Conservation (phyloP, 257 asterid genomes). For the Solanum stenotomum region DNA sequence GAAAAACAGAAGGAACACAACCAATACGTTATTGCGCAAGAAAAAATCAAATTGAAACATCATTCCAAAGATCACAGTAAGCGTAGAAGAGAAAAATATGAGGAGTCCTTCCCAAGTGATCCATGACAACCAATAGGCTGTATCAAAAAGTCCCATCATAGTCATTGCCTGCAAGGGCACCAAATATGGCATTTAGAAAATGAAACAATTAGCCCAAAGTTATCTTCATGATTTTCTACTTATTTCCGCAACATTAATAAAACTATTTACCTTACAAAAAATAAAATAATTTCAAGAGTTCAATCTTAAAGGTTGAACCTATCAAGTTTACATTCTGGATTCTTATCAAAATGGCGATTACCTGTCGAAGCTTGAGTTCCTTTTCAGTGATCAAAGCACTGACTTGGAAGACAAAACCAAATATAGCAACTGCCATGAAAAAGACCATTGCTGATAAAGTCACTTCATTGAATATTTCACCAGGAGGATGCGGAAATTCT, state of each 20-base stretch:
- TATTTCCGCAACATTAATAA: neutral
- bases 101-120: slow-evolving; percentile 75
- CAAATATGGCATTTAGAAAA: slow-evolving; percentile 2
- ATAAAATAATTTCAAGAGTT: neutral
- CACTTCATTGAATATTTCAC: neutral
- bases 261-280: neutral
- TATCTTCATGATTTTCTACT: neutral
- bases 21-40: slow-evolving; percentile 50
- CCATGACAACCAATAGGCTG: slow-evolving; percentile 96
- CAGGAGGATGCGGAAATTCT: slow-evolving; percentile 81
- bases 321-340: neutral
- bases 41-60: slow-evolving; percentile 88
- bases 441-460: slow-evolving; percentile 17
- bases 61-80: slow-evolving; percentile 85
- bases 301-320: neutral
- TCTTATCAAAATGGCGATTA: slow-evolving; percentile 3
- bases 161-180: slow-evolving; percentile 63
- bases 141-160: slow-evolving; percentile 96
- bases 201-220: neutral
- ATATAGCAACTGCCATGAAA: slow-evolving; percentile 86
- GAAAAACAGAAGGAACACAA: slow-evolving; percentile 66
- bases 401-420: slow-evolving; percentile 83
- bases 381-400: slow-evolving; percentile 70
- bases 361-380: slow-evolving; percentile 94
- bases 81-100: slow-evolving; percentile 49